These are phyloP conservation scores for Phytophthora megakarya DNA, from an alignment of 352 stramenopile species.

Conservation along the genomic window DNA sequence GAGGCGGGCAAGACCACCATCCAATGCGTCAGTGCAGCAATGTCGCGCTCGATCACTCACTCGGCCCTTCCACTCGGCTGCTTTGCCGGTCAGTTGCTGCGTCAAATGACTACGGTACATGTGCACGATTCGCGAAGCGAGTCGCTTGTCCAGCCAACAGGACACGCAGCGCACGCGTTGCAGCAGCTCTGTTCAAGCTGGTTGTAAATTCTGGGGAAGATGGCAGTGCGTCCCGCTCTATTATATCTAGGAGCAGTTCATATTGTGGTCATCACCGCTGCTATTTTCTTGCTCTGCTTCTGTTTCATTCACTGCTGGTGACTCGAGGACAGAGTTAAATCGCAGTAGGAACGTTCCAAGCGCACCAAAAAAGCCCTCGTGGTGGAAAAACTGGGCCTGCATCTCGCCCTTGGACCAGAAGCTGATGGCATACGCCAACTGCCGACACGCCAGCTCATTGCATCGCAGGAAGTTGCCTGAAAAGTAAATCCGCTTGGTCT, in stretches of 20 bases:
- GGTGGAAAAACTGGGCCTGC: conserved; percentile 92
- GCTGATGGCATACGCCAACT: conserved; percentile 94
- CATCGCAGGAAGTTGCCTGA: conserved; percentile 96
- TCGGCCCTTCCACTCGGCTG: neutral
- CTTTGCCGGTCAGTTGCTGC: no score
- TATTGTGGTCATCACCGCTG: neutral
- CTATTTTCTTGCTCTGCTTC: conserved; percentile 21
- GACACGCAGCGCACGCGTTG: no score
- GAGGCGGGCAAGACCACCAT: neutral
- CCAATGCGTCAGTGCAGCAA: conserved; percentile 6
- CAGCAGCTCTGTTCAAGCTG: no score
- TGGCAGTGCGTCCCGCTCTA: no score
- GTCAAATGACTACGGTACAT: no score
- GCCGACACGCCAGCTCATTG: conserved; percentile 92
- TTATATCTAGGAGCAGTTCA: no score
- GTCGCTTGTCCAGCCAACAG: no score
- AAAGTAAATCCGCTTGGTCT: conserved; percentile 95
- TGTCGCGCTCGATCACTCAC: conserved; percentile 9
- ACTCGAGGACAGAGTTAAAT: conserved; percentile 24
- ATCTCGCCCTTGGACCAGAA: conserved; percentile 96
- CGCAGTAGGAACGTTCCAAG: conserved; percentile 93
- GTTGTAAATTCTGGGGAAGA: no score
- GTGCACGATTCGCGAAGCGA: no score
- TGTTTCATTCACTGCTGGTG: conserved; percentile 19
- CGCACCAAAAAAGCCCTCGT: conserved; percentile 98